Conservation (phyloP, 495 filamentous ascomycete species). For the Penicillium crystallinum region DNA sequence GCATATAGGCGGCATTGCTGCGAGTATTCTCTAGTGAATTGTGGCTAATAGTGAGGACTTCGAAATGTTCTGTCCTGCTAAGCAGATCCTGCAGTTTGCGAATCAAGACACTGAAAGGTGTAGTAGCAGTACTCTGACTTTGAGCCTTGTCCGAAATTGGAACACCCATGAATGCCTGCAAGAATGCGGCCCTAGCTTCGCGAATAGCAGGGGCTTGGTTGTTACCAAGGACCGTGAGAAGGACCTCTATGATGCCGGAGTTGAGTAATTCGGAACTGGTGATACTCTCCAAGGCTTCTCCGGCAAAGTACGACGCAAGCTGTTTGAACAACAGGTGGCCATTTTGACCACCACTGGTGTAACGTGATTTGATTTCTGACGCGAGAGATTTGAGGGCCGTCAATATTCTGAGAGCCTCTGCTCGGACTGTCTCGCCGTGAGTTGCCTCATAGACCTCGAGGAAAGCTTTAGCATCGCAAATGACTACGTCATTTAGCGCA, state of each 20-base stretch:
- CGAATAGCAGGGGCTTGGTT: constrained; percentile 36
- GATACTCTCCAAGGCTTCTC: constrained; percentile 81
- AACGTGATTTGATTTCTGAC: constrained; percentile 62
- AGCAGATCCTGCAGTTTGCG: constrained; percentile 94
- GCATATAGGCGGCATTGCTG: constrained; percentile 89
- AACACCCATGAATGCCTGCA: constrained; percentile 90
- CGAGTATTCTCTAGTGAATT: constrained; percentile 88
- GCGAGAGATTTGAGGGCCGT: constrained; percentile 67
- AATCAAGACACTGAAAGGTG: constrained; percentile 85
- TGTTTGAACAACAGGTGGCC: constrained; percentile 63
- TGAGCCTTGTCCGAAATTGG: constrained; percentile 56
- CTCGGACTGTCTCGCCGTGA: constrained; percentile 63
- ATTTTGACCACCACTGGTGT: constrained; percentile 47
- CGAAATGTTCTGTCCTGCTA: constrained; percentile 95
- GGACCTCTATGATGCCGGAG: constrained; percentile 77
- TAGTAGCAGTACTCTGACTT: constrained; percentile 61
- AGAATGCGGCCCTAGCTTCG: constrained; percentile 74
- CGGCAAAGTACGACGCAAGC: constrained; percentile 83
- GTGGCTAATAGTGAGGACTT: constrained; percentile 91
- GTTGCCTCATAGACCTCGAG: constrained; percentile 76
- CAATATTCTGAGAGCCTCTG: constrained; percentile 72
- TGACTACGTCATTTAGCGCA: constrained; percentile 67
- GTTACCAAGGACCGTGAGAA: constrained; percentile 78
- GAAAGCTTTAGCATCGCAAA: constrained; percentile 71
- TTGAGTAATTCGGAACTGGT: constrained; percentile 95